A percentile compares a stretch with the other conserved stretches of the same genome.
These are phyloP conservation scores for Blepharisma japonicum DNA, from an alignment of 73 alveolate species.

Conservation along the genomic window DNA sequence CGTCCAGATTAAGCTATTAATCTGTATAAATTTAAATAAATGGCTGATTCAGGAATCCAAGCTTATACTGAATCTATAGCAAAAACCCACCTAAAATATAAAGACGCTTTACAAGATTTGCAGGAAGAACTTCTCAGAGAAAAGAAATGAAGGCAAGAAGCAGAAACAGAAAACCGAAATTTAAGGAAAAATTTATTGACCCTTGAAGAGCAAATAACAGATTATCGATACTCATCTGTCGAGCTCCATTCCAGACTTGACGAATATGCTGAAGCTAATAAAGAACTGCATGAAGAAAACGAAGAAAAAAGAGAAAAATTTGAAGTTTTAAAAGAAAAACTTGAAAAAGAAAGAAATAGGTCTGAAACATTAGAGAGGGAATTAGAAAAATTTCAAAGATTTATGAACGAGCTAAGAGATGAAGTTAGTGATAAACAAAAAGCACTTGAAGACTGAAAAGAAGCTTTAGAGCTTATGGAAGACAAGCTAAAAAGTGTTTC, in stretches of 20 bases:
- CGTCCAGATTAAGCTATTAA: no score
- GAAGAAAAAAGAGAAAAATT: background rate
- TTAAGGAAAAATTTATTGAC: background rate
- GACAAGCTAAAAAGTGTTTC: background rate
- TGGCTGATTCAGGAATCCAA: no score
- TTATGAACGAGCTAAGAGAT: slow-evolving; percentile 2
- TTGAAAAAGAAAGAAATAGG: background rate
- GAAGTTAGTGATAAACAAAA: background rate
- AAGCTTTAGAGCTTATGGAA: background rate
- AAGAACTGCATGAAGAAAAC: background rate
- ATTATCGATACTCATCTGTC: slow-evolving; percentile 25
- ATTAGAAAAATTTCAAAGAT: background rate
- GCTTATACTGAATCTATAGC: no score
- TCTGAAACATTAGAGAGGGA: slow-evolving; percentile 18
- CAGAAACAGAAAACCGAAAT: slow-evolving; percentile 24
- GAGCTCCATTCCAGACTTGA: background rate
- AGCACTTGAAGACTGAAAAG: slow-evolving; percentile 23
- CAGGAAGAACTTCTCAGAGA: slow-evolving; percentile 15
- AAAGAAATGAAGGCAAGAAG: slow-evolving; percentile 30
- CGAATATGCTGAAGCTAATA: background rate
- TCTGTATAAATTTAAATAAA: no score
- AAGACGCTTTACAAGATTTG: slow-evolving; percentile 2
- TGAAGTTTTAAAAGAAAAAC: background rate
- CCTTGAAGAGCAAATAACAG: slow-evolving; percentile 20
- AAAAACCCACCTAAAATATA: background rate